These are phyloP conservation scores for Geum urbanum DNA, from an alignment of 306 rosid species.

Conservation along the genomic window DNA sequence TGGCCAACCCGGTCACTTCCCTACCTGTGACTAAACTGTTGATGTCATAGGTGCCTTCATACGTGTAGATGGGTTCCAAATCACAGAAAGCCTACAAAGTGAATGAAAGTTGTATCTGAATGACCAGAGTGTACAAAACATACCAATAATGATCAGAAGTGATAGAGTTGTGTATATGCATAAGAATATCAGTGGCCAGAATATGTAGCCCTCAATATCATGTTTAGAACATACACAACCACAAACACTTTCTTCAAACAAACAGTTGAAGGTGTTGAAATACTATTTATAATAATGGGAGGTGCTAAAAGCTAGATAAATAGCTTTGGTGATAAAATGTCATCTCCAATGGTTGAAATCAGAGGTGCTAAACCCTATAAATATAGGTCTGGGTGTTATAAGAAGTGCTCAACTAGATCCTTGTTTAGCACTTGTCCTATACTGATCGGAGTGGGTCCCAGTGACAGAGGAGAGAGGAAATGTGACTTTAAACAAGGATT, in stretches of 20 bases:
- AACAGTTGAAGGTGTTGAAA: background rate
- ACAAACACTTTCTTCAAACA: background rate
- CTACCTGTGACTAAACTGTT: slow-evolving; percentile 71
- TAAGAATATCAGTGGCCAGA: background rate
- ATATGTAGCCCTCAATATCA: background rate
- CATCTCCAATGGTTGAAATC: too few species aligned
- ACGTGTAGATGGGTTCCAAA: slow-evolving; percentile 83
- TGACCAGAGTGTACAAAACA: too few species aligned
- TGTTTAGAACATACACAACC: background rate
- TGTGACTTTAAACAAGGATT: too few species aligned
- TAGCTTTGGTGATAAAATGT: too few species aligned
- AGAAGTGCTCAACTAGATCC: too few species aligned
- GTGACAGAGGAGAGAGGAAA: too few species aligned
- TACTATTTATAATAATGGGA: background rate
- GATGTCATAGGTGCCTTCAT: slow-evolving; percentile 82
- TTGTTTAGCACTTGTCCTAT: too few species aligned
- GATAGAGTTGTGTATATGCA: background rate
- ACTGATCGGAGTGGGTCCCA: too few species aligned
- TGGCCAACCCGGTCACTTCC: slow-evolving; percentile 73
- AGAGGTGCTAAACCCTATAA: too few species aligned
- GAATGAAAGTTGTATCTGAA: background rate
- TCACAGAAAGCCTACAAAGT: slow-evolving; percentile 76
- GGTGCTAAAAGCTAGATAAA: too few species aligned
- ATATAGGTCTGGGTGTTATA: too few species aligned
- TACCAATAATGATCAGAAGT: too few species aligned